Base-by-base conservation (phyloP, 805 yeast genomes). In the Torulaspora gathmanii region DNA sequence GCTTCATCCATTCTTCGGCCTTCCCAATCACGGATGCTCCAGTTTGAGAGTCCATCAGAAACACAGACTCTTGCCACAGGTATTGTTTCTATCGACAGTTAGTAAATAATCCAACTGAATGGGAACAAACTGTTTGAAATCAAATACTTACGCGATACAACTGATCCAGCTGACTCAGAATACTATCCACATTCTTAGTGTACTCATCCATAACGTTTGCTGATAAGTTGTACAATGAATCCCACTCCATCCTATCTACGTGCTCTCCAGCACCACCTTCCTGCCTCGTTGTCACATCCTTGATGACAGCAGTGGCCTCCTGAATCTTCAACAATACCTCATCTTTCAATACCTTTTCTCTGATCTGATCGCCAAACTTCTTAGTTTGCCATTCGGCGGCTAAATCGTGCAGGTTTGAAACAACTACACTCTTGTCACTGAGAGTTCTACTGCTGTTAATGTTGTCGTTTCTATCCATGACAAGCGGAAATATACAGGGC, bases 41-140 rank as follows among this genome's bases (percentile, higher is more conserved):
- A 27, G 60, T 51, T 29, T 61, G 65, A 1, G 66, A 58, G 44
- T 64, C 69, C 29, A 55, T 53, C 2, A 56, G 42, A 33, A 61
- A 64, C 2, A 64, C 67, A 9, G 66, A 51, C 33, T 64, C 69
- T 45, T 63, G 65, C 69, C 69, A 64, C 16, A 58, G 33, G 39
- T 57, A 56, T 37, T 58, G 56, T 34, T 56, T 52, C 53, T 57
- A 17, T 29, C 19, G 12, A 10, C 9, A 25, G 47, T 46, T 47
- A 49, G 47, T 44, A 38, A 17, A 16, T n/a, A 20, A 5, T 19
- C 28, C 9, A 11, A 7, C 15, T 15, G 3, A 4, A 31, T 16
- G 13, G 13, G 10, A 22, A 5, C 11, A 12, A 25, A n/a, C 15
- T 31, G 13, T 11, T n/a, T 7, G n/a, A 23, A 11, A 33, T 16